These are phyloP conservation scores for Phyllachora maydis DNA, from an alignment of 2,329 filamentous ascomycete species.

Conservation along the genomic window DNA sequence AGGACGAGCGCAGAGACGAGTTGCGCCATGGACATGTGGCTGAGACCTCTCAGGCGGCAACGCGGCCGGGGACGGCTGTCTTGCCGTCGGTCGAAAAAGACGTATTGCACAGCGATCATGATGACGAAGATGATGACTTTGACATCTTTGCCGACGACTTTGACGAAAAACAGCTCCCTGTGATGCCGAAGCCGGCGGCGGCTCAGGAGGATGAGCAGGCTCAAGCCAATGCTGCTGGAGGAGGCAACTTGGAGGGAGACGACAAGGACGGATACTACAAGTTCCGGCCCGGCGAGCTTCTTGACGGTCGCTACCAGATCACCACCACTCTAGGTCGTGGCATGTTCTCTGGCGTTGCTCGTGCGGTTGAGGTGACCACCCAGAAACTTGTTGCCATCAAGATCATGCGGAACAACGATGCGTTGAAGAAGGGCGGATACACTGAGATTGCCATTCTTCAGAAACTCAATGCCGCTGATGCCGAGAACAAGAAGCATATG, in stretches of 20 bases:
- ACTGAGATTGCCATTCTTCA: constrained; percentile 89
- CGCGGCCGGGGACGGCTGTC: too few relatives aligned
- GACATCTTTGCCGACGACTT: constrained; percentile 85
- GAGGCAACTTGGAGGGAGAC: constrained; percentile 75
- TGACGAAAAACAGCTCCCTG: constrained; percentile 40
- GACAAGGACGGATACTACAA: constrained; percentile 95
- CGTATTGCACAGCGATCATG: constrained; percentile 18
- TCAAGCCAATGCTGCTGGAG: constrained; percentile 31
- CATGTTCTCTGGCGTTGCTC: constrained; percentile 92
- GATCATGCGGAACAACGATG: constrained; percentile 92
- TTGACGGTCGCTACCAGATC: constrained; percentile 78
- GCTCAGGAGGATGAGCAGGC: constrained; percentile 24
- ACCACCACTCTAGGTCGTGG: constrained; percentile 76
- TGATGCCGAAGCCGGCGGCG: constrained; percentile 12
- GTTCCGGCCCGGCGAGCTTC: constrained; percentile 73
- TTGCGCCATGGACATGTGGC: constrained; percentile 35
- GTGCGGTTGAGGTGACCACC: constrained; percentile 58
- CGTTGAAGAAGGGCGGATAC: constrained; percentile 73
- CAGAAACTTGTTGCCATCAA: constrained; percentile 81
- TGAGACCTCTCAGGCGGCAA: too few relatives aligned
- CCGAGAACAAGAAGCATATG: constrained; percentile 78
- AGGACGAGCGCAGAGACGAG: constrained; percentile 55
- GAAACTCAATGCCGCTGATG: constrained; percentile 68
- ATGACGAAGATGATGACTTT: constrained; percentile 50
- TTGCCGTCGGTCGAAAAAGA: too few relatives aligned